Conservation (phyloP, 176 grass and related monocot species). For the Aegilops speltoides region DNA sequence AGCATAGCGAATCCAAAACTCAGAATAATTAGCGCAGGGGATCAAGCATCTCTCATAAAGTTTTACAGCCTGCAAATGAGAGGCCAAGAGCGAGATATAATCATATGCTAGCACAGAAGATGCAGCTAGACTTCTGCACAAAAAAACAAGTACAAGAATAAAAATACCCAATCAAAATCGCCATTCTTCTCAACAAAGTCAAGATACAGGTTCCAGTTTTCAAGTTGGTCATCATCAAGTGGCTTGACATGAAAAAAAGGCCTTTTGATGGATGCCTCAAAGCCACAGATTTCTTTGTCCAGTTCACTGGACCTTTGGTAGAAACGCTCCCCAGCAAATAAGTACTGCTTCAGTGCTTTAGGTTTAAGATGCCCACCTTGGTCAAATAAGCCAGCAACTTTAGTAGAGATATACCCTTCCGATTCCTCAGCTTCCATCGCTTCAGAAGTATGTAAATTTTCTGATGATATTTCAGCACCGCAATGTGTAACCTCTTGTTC, state of each 20-base stretch:
- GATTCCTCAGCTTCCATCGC: conserved; percentile 37
- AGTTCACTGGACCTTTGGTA: conserved; percentile 74
- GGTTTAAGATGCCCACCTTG: conserved; percentile 34
- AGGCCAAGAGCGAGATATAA: conserved; percentile 31
- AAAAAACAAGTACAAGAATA: conserved; percentile 16
- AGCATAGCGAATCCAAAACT: conserved; percentile 92
- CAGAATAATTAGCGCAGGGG: conserved; percentile 87
- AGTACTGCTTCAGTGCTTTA: conserved; percentile 62
- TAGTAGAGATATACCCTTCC: conserved; percentile 51
- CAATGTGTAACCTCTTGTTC: conserved; percentile 54
- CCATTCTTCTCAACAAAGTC: conserved; percentile 87
- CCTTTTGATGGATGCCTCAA: conserved; percentile 72
- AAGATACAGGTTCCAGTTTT: conserved; percentile 92
- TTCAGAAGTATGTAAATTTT: conserved; percentile 38
- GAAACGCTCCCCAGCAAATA: conserved; percentile 60
- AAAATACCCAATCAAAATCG: conserved; percentile 96
- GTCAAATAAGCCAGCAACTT: conserved; percentile 51
- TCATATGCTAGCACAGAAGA: conserved; percentile 8
- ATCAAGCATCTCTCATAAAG: conserved; percentile 97
- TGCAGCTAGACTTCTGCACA: conserved; percentile 15
- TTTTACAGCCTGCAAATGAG: conserved; percentile 76
- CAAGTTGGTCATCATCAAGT: conserved; percentile 75
- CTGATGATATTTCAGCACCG: conserved; percentile 35
- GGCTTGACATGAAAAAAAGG: conserved; percentile 84
- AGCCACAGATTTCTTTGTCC: conserved; percentile 65